Base-by-base conservation (phyloP, 768 basidiomycete species). In the Suillus discolor region DNA sequence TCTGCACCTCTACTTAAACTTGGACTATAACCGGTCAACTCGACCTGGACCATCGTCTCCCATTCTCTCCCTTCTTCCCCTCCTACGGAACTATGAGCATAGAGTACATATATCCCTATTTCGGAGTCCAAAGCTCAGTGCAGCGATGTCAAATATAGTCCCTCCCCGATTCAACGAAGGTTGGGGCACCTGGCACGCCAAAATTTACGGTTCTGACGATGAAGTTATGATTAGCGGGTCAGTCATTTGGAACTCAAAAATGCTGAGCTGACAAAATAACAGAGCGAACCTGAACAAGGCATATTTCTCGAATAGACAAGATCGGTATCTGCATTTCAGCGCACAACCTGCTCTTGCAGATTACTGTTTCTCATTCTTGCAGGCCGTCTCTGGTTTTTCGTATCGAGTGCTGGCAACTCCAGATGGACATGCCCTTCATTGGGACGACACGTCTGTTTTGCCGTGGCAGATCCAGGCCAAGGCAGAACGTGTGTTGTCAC, bases 131-230 rank as follows among this genome's bases (percentile, higher is more conserved):
- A 92, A 88, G 61, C 83, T 98, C 36, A 83, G 87, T 20, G 91
- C 93, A 1, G 65, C 93, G 34, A 82, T 93, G 75, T 86, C 92
- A 38, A 85, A 82, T 63, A 66, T 97, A 36, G 89, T 98, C 8
- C 97, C 97, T 8, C 90, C 92, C 28, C 84, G 97, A 62, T 97
- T 94, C 78, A 97, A 99, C 71, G 97, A 99, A 79, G 97, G 96
- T 2, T 99, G 96, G 93, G 97, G 96, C 0, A 94, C 96, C 2
- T 98, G 96, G 96, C 97, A 99, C 75, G 91, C 94, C 4, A 99
- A 99, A 78, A 85, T 96, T 64, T 99, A 99, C 72, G 95, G 94
- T 23, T 90, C 86, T 0, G 97, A 99, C 74, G 90, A 98, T 73
- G 89, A 96, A 62, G 84, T 99, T 51, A 88, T 99, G 75, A 88